Conservation (phyloP, 2,329 filamentous ascomycete genomes). For the Tolypocladium ophioglossoides region DNA sequence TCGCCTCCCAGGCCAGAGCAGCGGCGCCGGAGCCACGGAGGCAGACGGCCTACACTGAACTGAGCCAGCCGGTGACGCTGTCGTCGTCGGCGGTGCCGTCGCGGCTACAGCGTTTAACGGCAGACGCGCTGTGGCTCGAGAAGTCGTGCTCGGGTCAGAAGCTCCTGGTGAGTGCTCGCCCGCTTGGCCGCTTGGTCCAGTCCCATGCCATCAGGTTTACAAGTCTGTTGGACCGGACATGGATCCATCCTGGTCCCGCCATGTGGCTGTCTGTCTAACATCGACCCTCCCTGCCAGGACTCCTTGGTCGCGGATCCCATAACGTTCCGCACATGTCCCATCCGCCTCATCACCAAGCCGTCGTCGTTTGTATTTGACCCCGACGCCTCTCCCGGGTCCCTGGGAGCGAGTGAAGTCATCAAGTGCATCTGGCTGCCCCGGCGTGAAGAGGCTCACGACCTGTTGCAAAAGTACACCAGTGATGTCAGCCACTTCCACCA, state of each 20-base stretch:
- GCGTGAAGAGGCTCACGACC: constrained; percentile 17
- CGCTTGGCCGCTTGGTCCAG: not conserved
- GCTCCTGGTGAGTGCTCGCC: constrained; percentile 14
- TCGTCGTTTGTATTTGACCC: constrained; percentile 21
- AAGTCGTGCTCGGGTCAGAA: constrained; percentile 18
- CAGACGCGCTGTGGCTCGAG: constrained; percentile 23
- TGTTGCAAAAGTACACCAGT: constrained; percentile 18
- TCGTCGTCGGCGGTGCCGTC: constrained; percentile 13
- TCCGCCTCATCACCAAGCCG: constrained; percentile 19
- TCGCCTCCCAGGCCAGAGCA: constrained; percentile 5
- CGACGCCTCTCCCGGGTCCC: constrained; percentile 9
- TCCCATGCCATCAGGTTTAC: not conserved
- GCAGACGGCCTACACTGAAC: not conserved
- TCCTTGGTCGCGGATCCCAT: constrained; percentile 18
- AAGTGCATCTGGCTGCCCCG: constrained; percentile 23
- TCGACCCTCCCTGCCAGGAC: constrained; percentile 11
- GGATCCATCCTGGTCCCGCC: not conserved
- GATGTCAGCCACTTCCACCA: constrained; percentile 21
- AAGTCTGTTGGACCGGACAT: not conserved
- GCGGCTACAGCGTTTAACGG: constrained; percentile 20
- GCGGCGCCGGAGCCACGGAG: not conserved
- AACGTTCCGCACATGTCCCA: constrained; percentile 21
- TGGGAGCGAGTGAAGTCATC: constrained; percentile 15
- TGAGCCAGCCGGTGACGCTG: constrained; percentile 2
- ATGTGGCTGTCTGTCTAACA: not conserved